Evolutionary conservation across 192 early-diverging fungal species (phyloP), one percentile per base, ranked within the genome.

Genomic region (Coemansia sp.): DNA sequence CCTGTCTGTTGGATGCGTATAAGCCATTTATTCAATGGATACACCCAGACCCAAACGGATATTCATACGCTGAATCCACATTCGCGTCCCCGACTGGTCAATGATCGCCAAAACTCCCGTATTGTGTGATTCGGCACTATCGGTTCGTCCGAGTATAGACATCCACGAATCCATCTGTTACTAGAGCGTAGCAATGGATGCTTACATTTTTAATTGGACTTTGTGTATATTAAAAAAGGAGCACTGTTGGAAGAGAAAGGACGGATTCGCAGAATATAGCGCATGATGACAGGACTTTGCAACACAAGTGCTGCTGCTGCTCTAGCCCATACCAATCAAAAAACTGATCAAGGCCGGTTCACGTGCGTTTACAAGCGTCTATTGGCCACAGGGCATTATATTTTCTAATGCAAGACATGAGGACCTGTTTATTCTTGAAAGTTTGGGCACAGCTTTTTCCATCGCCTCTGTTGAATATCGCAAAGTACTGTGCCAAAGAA

Each of bases 181-280:
- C 40, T 8, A 21, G 43, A 6, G 10, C 9, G 16, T 7, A 22
- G 26, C 43, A 41, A 67, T 67, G 66, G 66, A 67, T 67, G 57
- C 66, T 57, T 67, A 67, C 66, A n/a, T 67, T 61, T 67, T 61
- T 61, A 43, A 48, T 15, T 49, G 36, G 63, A 21, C 45, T 65
- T 54, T 21, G 41, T 65, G 32, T 54, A 41, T 41, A 41, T 2
- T 48, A 41, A 21, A 54, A 54, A 49, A 47, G 26, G 45, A 65
- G 36, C 63, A 54, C 63, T 65, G 49, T 15, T 22, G 48, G 63
- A 65, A 65, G 49, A 54, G 49, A 54, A 65, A 54, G 63, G 13
- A 37, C 42, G 36, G 56, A 36, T 13, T 58, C 39, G 3, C 36
- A 40, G 4, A n/a, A 16, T 52, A 22, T 15, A 45, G 13, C 43